Conservation (phyloP, 345 rosid genomes). For the Noccaea caerulescens region DNA sequence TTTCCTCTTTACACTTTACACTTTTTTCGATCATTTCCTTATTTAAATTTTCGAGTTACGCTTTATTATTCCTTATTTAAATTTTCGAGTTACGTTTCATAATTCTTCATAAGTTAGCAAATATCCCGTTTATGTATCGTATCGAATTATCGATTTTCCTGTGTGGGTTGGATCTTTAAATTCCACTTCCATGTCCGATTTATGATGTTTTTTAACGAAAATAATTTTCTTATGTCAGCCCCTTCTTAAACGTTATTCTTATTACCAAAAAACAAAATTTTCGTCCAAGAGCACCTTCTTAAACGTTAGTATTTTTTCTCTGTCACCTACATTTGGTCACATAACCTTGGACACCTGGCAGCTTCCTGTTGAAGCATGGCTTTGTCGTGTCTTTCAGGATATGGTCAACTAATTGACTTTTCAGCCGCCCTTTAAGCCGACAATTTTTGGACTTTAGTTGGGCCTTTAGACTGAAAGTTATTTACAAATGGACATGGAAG, state of each 20-base stretch:
- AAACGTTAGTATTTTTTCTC: not conserved
- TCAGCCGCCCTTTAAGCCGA: conserved; percentile 13
- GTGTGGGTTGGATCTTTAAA: not conserved
- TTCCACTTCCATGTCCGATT: not conserved
- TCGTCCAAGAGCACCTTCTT: not conserved
- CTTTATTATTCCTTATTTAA: not conserved
- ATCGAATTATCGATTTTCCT: not conserved
- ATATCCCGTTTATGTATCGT: not conserved
- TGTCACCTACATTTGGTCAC: conserved; percentile 19
- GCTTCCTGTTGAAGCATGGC: conserved; percentile 40
- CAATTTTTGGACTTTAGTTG: conserved; percentile 26
- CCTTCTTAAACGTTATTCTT: not conserved
- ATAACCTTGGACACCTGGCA: conserved; percentile 36
- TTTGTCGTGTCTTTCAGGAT: conserved; percentile 40
- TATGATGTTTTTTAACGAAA: not conserved
- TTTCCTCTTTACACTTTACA: not conserved
- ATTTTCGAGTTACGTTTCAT: not conserved
- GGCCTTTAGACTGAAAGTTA: not conserved
- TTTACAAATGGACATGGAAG: not conserved
- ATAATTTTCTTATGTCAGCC: not conserved
- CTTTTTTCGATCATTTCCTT: conserved; percentile 26
- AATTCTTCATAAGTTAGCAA: conserved; percentile 17
- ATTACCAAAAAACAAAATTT: not conserved
- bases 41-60: not conserved
- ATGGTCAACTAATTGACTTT: conserved; percentile 41